Conservation (phyloP, 2,329 filamentous ascomycete genomes). For the Lojkania enalia region DNA sequence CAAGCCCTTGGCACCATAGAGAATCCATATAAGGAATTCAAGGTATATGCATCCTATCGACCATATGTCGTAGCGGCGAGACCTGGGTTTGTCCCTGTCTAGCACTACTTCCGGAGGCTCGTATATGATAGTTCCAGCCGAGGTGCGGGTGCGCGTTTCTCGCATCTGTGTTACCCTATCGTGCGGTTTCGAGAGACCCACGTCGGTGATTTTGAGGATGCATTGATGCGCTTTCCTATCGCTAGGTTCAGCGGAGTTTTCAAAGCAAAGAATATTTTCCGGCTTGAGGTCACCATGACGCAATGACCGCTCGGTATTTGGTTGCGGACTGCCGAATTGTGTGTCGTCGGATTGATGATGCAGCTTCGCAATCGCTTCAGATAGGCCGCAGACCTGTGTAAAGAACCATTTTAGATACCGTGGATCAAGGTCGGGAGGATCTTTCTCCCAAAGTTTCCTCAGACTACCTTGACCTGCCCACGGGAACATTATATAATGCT, state of each 20-base stretch:
- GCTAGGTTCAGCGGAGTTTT: neutral
- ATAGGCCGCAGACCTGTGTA: constrained; percentile 15
- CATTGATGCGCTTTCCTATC: neutral
- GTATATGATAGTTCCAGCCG: constrained; percentile 10
- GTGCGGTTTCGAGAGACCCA: constrained; percentile 13
- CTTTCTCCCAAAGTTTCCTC: constrained; percentile 14
- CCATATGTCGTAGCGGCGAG: constrained; percentile 19
- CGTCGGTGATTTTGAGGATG: constrained; percentile 16
- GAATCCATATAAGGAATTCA: constrained; percentile 20
- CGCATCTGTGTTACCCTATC: constrained; percentile 3
- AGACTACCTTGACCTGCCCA: constrained; percentile 22
- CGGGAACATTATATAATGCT: constrained; percentile 18
- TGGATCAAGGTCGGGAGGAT: neutral
- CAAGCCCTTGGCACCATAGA: constrained; percentile 11
- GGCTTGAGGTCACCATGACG: constrained; percentile 17
- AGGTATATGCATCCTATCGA: constrained; percentile 20
- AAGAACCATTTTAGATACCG: constrained; percentile 13
- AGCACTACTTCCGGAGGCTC: constrained; percentile 13
- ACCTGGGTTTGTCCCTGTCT: constrained; percentile 1
- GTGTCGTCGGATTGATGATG: constrained; percentile 5
- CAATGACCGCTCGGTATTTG: neutral
- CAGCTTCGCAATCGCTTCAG: constrained; percentile 11
- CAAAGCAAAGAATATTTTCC: constrained; percentile 17
- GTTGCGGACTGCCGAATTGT: neutral
- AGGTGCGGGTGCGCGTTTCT: constrained; percentile 3